Base-by-base conservation (phyloP, 1,139 yeast species). In the Hemisphaericaspora xylanilytica region DNA sequence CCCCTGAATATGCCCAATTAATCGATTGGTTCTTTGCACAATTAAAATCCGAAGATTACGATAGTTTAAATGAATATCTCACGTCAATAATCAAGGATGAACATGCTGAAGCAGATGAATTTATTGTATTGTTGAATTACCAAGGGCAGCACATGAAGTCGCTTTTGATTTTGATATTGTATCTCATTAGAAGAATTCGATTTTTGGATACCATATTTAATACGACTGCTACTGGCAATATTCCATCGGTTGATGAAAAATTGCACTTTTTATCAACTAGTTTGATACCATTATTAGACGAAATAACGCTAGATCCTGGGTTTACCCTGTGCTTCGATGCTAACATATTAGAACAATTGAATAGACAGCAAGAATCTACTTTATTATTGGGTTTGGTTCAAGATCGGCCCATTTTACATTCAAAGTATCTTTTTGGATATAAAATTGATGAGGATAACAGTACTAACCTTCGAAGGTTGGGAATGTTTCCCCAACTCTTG, bases 251-350 rank as follows among this genome's bases (percentile, higher is more conserved):
- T 22, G 31, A 32, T 8, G 45, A 34, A 20, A 51, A 45, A 27
- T 42, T 61, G 22, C 50, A 50, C 13, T 59, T 50, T 36, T 46
- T 66, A 24, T 49, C 60, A 12, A 57, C 57, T 31, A 57, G 59
- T 21, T 42, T 65, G 39, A 44, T 62, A 32, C 70, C 70, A 0
- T 37, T 66, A 13, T 44, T 66, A 16, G 70, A 63, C 35, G 46
- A 53, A 12, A 39, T 61, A n/a, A 40, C 28, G 24, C 15, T 28
- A 3, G 26, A 32, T 10, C n/a, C 37, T 5, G 44, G 44, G 25
- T 36, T 43, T 37, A 26, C 22, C 25, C 1, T 26, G 28, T 20
- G 42, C 27, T 15, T 45, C 10, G 46, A 43, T 18, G 20, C 21
- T n/a, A n/a, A 30, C 13, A 37, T 46, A 3, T 30, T 46, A 13